Base-by-base conservation (phyloP, 208 protist species). In the Wallacemonas collosoma region DNA sequence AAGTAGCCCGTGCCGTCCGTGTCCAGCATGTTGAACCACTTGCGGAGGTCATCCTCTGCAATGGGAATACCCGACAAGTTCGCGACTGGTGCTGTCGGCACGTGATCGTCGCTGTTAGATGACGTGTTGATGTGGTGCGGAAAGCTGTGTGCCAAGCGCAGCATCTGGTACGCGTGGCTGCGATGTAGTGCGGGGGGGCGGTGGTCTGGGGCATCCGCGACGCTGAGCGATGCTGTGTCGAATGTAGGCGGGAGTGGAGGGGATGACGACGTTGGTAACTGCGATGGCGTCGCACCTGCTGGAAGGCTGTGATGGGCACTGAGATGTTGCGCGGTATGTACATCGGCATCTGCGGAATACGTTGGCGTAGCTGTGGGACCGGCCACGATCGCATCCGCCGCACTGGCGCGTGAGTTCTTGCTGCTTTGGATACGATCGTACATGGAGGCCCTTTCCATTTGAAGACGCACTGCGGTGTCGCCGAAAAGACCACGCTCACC, bases 21-120 rank as follows among this genome's bases (percentile, higher is more conserved):
- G 58, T 90, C 89, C 43, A 94, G 48, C 55, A 67, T 40, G n/a
- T 91, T 75, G 68, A 94, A 94, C 84, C 89, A 94, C 54, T 81
- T 56, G 43, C 86, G 85, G 51, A 94, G 61, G 44, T 90, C 84
- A 12, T 83, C 71, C 65, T 90, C 86, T 7, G 48, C 68, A 44
- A 94, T 74, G 6, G 89, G 86, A 44, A 94, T 86, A 36, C 83
- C 82, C 1, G 89, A 86, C n/a, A 68, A 35, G 71, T 94, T 94
- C 41, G 82, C 41, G n/a, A 86, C 73, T 36, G 50, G 53, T 2
- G 75, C 44, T 15, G 39, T 79, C 67, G 72, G 77, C 35, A 78
- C 76, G 47, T 81, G 81, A 3, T 74, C 55, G 6, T 60, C 56
- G 11, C 60, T 62, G 57, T 60, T 57, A 15, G 39, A n/a, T 3